Percentiles rank a stretch among this genome's conserved stretches.
Evolutionary conservation across 148 eudicot species (phyloP).

Genomic region (Rhododendron ovatum): DNA sequence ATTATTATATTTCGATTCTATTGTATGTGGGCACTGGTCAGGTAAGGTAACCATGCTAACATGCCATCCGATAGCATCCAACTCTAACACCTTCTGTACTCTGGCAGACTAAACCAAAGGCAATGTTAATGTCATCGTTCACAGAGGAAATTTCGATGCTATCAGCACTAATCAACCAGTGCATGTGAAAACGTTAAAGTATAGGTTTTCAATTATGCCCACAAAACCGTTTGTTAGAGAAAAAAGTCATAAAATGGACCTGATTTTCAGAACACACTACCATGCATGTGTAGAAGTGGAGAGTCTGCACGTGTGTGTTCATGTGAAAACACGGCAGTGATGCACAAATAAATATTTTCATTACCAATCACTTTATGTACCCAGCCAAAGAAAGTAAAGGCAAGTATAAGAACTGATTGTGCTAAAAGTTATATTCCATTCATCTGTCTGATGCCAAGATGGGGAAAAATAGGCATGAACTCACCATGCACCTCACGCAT

Average conservation of each 20-base stretch:
- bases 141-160: not conserved
- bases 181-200: not conserved
- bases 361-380: not conserved
- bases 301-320: not conserved
- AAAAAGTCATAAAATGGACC: not conserved
- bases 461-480: slow-evolving; percentile 13
- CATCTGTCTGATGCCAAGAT: not conserved
- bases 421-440: not conserved
- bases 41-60: not conserved
- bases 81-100: not conserved
- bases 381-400: not conserved
- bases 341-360: not conserved
- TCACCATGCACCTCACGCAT: slow-evolving; percentile 79
- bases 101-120: not conserved
- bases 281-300: not conserved
- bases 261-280: not conserved
- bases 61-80: not conserved
- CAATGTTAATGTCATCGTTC: not conserved
- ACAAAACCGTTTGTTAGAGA: not conserved
- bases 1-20: not conserved
- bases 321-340: not conserved
- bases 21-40: not conserved
- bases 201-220: not conserved
- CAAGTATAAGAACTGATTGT: not conserved
- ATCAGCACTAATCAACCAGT: not conserved